Evolutionary conservation across 345 rosid species (phyloP).

Genomic region (Moringa oleifera): DNA sequence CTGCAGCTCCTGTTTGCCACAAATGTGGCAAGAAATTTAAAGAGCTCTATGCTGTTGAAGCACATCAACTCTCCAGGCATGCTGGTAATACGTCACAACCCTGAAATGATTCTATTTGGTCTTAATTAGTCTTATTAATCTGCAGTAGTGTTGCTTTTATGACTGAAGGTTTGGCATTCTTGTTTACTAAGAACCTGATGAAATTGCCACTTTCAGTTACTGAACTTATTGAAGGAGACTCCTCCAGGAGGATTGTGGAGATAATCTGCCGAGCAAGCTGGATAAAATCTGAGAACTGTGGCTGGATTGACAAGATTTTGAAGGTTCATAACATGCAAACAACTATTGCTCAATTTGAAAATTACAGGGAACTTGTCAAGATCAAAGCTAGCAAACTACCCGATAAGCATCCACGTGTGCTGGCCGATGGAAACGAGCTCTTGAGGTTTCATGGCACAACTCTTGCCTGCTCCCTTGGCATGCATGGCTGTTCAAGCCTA

Average conservation of each 20-base stretch:
- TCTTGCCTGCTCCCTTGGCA: slow-evolving; percentile 48
- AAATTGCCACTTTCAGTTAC: slow-evolving; percentile 31
- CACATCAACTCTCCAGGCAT: slow-evolving; percentile 51
- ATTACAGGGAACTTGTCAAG: slow-evolving; percentile 54
- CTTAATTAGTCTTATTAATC: background rate
- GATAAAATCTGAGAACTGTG: slow-evolving; percentile 17
- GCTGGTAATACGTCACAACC: slow-evolving; percentile 36
- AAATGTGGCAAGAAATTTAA: slow-evolving; percentile 40
- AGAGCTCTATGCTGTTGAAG: slow-evolving; percentile 43
- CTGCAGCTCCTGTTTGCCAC: slow-evolving; percentile 32
- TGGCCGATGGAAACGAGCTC: slow-evolving; percentile 78
- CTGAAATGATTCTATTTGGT: background rate
- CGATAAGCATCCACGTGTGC: slow-evolving; percentile 55
- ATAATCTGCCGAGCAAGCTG: slow-evolving; percentile 44
- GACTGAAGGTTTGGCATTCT: background rate
- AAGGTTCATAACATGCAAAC: slow-evolving; percentile 54
- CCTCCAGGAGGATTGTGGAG: slow-evolving; percentile 63
- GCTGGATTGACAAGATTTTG: slow-evolving; percentile 29
- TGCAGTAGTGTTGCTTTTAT: too few species aligned
- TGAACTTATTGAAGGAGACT: slow-evolving; percentile 55
- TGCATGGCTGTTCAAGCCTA: slow-evolving; percentile 22
- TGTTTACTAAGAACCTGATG: too few species aligned
- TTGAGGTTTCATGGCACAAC: slow-evolving; percentile 55
- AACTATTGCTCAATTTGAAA: slow-evolving; percentile 50
- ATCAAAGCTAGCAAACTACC: slow-evolving; percentile 43